Evolutionary conservation across 768 basidiomycete species (phyloP).

Genomic region (Suillus alpinus): DNA sequence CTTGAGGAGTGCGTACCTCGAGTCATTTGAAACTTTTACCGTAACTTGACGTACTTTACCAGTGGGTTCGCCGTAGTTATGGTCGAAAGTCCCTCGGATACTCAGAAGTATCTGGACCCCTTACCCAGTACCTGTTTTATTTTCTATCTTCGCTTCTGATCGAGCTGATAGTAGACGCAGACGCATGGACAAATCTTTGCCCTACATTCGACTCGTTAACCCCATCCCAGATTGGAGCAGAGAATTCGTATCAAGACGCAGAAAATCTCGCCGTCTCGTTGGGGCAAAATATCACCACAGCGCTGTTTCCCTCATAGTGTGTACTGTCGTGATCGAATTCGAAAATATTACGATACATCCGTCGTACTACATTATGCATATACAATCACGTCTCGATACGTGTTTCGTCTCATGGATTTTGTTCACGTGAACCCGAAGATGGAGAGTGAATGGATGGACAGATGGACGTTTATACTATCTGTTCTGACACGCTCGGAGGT

Average conservation of each 20-base stretch:
- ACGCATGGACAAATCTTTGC: neutral
- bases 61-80: conserved; percentile 7
- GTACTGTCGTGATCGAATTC: too few species aligned
- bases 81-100: neutral
- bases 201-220: neutral
- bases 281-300: neutral
- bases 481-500: too few species aligned
- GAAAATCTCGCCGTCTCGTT: neutral
- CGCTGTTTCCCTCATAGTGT: too few species aligned
- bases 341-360: too few species aligned
- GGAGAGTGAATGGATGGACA: too few species aligned
- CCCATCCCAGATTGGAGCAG: neutral
- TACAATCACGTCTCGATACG: too few species aligned
- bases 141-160: neutral
- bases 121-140: neutral
- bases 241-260: neutral
- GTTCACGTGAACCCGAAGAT: too few species aligned
- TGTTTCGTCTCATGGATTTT: neutral
- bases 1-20: conserved; percentile 15
- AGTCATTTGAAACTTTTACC: conserved; percentile 13
- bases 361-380: too few species aligned
- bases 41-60: neutral
- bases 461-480: too few species aligned
- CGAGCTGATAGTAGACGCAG: neutral
- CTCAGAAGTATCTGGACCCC: too few species aligned